A percentile compares a stretch with the other conserved stretches of the same genome.
These are phyloP conservation scores for Leccinum olivaceoglutinosum DNA, from an alignment of 1,284 basidiomycete genomes.

Conservation along the genomic window DNA sequence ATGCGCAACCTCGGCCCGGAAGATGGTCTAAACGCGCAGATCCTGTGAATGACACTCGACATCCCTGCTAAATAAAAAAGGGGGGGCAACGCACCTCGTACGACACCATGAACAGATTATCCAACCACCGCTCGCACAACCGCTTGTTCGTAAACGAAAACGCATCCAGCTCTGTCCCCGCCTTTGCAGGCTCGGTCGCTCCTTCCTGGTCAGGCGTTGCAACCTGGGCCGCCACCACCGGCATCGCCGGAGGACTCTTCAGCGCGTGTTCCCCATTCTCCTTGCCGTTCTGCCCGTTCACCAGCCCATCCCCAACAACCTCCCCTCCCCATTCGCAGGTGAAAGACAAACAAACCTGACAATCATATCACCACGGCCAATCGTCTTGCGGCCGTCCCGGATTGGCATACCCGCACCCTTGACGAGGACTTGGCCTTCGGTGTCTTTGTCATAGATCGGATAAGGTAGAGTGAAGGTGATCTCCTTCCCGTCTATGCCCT, in stretches of 20 bases:
- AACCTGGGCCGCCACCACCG: conserved; percentile 46
- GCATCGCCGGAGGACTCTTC: conserved; percentile 43
- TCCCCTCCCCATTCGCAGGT: conserved; percentile 30
- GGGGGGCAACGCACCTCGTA: conserved; percentile 73
- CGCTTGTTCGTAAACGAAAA: conserved; percentile 96
- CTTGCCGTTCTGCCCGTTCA: background rate
- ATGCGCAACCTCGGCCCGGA: conserved; percentile 97
- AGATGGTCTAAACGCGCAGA: conserved; percentile 98
- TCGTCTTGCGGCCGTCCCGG: conserved; percentile 53
- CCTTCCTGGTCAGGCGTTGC: conserved; percentile 35
- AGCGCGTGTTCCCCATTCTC: conserved; percentile 11
- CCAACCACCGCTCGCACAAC: conserved; percentile 95
- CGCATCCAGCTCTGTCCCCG: conserved; percentile 43
- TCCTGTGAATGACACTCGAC: conserved; percentile 49
- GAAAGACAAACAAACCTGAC: conserved; percentile 49
- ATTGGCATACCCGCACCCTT: conserved; percentile 83
- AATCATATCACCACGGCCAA: conserved; percentile 74
- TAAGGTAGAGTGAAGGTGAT: conserved; percentile 60
- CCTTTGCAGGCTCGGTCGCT: conserved; percentile 25
- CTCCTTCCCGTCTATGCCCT: conserved; percentile 67
- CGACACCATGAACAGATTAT: conserved; percentile 97
- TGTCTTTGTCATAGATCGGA: conserved; percentile 53
- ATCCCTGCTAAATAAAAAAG: background rate
- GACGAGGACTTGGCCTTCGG: conserved; percentile 58
- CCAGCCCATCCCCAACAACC: conserved; percentile 15